A percentile compares a stretch with the other conserved stretches of the same genome.
These are phyloP conservation scores for Suzukiozyma palmioleophila DNA, from an alignment of 1,139 yeast species.

Conservation along the genomic window DNA sequence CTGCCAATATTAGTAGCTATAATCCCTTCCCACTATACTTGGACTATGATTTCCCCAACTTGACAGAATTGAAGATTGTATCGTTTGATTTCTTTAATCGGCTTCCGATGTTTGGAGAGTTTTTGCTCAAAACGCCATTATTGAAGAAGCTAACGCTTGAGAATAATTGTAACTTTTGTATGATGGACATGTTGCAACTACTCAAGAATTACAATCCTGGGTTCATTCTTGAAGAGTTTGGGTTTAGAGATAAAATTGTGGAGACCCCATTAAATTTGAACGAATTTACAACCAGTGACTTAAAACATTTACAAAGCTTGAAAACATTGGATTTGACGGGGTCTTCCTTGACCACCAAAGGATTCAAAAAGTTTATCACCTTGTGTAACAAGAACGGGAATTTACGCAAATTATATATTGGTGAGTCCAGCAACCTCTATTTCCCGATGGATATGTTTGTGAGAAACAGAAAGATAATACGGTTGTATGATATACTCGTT, in stretches of 20 bases:
- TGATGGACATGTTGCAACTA: constrained; percentile 27
- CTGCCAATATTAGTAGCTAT: constrained; percentile 17
- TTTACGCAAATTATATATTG: constrained; percentile 22
- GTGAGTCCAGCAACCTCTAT: constrained; percentile 22
- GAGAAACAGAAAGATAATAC: constrained; percentile 11
- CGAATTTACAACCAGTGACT: constrained; percentile 22
- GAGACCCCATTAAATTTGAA: constrained; percentile 16
- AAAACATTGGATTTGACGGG: constrained; percentile 31
- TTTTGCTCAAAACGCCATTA: constrained; percentile 17
- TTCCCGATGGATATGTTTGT: constrained; percentile 25
- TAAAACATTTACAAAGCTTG: constrained; percentile 22
- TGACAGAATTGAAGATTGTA: constrained; percentile 24
- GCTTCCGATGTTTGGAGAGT: constrained; percentile 27
- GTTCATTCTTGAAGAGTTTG: constrained; percentile 23
- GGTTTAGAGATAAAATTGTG: constrained; percentile 24
- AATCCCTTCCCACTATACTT: constrained; percentile 25
- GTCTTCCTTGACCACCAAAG: constrained; percentile 27
- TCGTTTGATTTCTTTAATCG: constrained; percentile 28
- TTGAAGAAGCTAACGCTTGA: constrained; percentile 27
- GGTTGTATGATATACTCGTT: constrained; percentile 19
- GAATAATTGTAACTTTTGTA: constrained; percentile 26
- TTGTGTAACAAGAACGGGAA: constrained; percentile 15
- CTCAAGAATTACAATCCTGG: constrained; percentile 26
- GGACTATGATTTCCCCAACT: constrained; percentile 16
- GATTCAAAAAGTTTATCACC: constrained; percentile 25